phyloP scores from a whole-genome alignment of 1,139 yeast genomes.

The Yarrowia galli region DNA sequence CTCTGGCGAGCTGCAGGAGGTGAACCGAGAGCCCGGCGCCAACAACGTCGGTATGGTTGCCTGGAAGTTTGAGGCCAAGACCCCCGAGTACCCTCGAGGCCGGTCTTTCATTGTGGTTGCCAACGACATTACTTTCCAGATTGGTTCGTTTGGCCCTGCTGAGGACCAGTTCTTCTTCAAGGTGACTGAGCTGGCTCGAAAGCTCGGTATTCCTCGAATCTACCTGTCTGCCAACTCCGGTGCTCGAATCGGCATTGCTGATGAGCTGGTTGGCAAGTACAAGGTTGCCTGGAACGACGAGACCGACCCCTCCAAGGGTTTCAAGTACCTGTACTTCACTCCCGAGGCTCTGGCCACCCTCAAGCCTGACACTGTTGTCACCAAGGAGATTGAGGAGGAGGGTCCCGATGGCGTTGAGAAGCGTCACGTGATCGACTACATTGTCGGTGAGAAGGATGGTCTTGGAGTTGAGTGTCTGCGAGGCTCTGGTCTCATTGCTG shows the following conservation, averaged over 20 bases:
- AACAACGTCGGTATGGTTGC: constrained; percentile 98
- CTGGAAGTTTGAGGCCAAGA: constrained; percentile 86
- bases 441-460: constrained; percentile 94
- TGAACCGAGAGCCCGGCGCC: constrained; percentile 94
- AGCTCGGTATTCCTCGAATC: constrained; percentile 90
- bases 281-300: constrained; percentile 93
- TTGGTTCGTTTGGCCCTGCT: constrained; percentile 98
- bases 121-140: constrained; percentile 94
- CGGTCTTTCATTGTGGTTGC: constrained; percentile 93
- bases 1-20: constrained; percentile 82
- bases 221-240: constrained; percentile 98
- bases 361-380: constrained; percentile 59
- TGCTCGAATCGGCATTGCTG: constrained; percentile 98
- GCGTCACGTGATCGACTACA: constrained; percentile 79
- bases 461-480: constrained; percentile 97
- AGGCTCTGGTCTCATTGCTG: constrained; percentile 98
- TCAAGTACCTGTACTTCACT: constrained; percentile 82
- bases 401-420: constrained; percentile 63
- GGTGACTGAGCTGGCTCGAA: constrained; percentile 91
- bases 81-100: constrained; percentile 97
- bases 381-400: constrained; percentile 84
- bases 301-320: constrained; percentile 79
- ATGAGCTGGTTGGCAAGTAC: constrained; percentile 87
- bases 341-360: constrained; percentile 67
- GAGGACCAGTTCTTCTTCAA: constrained; percentile 91